Evolutionary conservation across 2,329 filamentous ascomycete species (phyloP), one percentile per base, ranked within the genome.

Genomic region (Geoglossum cookeanum): DNA sequence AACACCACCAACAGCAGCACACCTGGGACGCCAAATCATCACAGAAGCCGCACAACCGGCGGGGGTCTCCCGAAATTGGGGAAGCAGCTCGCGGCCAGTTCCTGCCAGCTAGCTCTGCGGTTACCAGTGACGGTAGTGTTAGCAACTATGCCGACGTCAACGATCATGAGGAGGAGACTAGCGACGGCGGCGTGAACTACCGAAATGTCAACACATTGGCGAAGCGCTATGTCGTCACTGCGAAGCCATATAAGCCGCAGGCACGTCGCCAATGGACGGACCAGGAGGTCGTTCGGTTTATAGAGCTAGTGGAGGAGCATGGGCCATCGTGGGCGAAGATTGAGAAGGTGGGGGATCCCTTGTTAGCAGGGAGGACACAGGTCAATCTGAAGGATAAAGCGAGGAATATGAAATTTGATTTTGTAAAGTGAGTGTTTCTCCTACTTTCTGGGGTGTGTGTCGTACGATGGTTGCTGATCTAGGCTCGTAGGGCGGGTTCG

Each of bases 301-400:
- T 77, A 3, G 61, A 72, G 0, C 68, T 77, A 30, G 76, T 84
- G 59, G 70, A 61, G 1, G 61, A 69, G 8, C 64, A 70, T 51
- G 75, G 76, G 0, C 68, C 66, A 4, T 65, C 64, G 8, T 84
- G 76, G 69, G 60, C 75, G 1, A 30, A 56, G 0, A 77, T 84
- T 51, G 65, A 67, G 47, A 49, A 65, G 8, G 57, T 69, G 22
- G 62, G 67, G 9, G 61, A 65, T 13, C 56, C 57, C 3, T 3
- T 62, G 6, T 44, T 64, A 15, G 32, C 55, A n/a, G 32, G 52
- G 1, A 57, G 63, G 37, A 60, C 61, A 53, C 61, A 64, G 42
- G 61, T 62, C 7, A 60, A 57, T 35, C 55, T 64, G 5, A 73
- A 73, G 60, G 71, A 73, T 51, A 73, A 73, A 59, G 70, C 66